phyloP scores from a whole-genome alignment of 495 filamentous ascomycete species.

The Penicillium flavigenum region DNA sequence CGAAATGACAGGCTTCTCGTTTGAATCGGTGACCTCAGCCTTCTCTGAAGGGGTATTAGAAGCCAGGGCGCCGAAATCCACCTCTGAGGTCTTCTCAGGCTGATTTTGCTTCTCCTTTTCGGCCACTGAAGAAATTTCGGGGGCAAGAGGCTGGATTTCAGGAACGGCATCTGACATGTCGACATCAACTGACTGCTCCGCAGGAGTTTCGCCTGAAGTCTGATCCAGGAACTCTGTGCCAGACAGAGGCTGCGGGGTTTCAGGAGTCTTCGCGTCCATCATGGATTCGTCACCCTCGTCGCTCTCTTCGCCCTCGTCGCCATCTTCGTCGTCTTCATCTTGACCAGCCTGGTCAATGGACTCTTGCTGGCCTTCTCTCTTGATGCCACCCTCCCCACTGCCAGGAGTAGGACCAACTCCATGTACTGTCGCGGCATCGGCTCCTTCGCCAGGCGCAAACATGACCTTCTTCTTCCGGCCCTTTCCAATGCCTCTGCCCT shows the following conservation, averaged over 20 bases:
- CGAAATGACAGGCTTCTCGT: neutral
- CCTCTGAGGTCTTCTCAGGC: neutral
- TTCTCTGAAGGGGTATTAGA: neutral
- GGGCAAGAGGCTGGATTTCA: conserved; percentile 27
- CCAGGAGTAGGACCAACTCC: conserved; percentile 30
- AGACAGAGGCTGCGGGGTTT: conserved; percentile 33
- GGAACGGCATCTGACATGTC: conserved; percentile 27
- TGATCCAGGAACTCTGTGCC: conserved; percentile 26
- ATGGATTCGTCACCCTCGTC: conserved; percentile 58
- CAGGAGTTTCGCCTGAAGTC: conserved; percentile 19
- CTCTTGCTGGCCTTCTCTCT: conserved; percentile 37
- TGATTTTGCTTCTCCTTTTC: conserved; percentile 6
- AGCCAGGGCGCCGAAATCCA: neutral
- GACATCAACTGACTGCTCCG: conserved; percentile 26
- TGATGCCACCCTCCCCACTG: conserved; percentile 19
- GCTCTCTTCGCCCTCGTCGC: conserved; percentile 53
- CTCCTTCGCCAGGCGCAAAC: conserved; percentile 48
- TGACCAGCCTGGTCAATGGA: conserved; percentile 45
- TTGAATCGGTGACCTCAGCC: neutral
- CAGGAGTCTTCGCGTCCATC: conserved; percentile 51
- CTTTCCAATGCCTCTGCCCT: conserved; percentile 65
- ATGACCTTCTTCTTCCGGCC: conserved; percentile 67
- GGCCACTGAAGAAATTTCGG: conserved; percentile 19
- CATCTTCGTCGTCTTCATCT: conserved; percentile 42
- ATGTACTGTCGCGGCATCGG: conserved; percentile 38